Base-by-base conservation (phyloP, 352 stramenopile species). In the Vaucheria bursata region DNA sequence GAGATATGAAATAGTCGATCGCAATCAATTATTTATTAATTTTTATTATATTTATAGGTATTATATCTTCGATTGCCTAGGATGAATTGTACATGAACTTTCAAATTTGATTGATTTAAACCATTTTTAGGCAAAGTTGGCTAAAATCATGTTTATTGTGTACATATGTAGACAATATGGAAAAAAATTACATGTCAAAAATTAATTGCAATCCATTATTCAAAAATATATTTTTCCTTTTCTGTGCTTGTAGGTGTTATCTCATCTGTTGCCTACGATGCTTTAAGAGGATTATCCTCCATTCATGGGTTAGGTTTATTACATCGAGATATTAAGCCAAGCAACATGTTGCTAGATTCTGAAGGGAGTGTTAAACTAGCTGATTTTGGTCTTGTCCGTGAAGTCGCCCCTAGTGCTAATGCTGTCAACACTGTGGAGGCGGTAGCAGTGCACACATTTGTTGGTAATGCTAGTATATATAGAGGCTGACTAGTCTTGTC, bases 241-340 rank as follows among this genome's bases (percentile, higher is more conserved):
- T 53, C n/a, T 71, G 64, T 12, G 66, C 32, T 71, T 71, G 64
- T 8, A 12, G 18, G 64, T n/a, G 32, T 71, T 8, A 75, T 96
- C 32, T 91, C 88, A 32, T 92, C 86, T 83, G 90, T 97, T 29
- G 89, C 90, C 35, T 94, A 88, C 84, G 91, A 96, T 84, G 90
- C 93, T 18, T 87, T 95, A 37, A 89, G 90, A 67, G 91, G 89
- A 6, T 85, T 97, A 66, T 89, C 87, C 33, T 95, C 95, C 86
- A 86, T 97, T 65, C 91, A 95, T 82, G 70, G 67, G 29, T 64
- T 77, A 53, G 50, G 74, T 49, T 87, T 88, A 70, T 81, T 95
- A 50, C 92, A 97, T 79, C 88, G 92, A 0, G 92, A 97, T 85
- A 94, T 97, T 78, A 97, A 97, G 76, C 91, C 90, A 40, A 88